Evolutionary conservation across 164 flowering plant genomes (phyloP).

Genomic region (Macadamia integrifolia): DNA sequence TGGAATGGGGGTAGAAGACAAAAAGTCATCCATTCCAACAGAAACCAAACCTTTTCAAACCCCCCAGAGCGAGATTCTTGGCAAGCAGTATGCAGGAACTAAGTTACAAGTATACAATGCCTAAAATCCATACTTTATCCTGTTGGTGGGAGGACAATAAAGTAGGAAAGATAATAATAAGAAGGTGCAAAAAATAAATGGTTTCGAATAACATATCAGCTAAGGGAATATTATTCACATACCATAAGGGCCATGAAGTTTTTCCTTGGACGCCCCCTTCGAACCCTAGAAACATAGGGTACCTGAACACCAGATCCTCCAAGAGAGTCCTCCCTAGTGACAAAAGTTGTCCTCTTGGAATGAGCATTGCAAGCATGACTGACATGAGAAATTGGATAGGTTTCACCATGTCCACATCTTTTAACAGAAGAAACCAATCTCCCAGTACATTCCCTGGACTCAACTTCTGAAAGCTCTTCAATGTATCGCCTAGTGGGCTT

Average conservation of each 20-base stretch:
- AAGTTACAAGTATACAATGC: too few species aligned
- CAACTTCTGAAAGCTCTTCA: slow-evolving; percentile 88
- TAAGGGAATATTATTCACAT: slow-evolving; percentile 16
- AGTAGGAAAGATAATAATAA: background rate
- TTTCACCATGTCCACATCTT: slow-evolving; percentile 22
- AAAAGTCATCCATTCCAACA: too few species aligned
- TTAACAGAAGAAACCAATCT: slow-evolving; percentile 32
- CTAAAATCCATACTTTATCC: too few species aligned
- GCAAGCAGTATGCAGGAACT: too few species aligned
- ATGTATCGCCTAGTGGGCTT: slow-evolving; percentile 92
- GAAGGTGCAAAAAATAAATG: background rate
- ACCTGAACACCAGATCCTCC: slow-evolving; percentile 82
- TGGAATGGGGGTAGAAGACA: too few species aligned
- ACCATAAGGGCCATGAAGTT: slow-evolving; percentile 69
- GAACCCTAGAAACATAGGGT: slow-evolving; percentile 71
- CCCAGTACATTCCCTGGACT: slow-evolving; percentile 40
- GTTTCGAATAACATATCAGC: background rate
- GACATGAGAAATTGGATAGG: slow-evolving; percentile 23
- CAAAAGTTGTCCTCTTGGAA: slow-evolving; percentile 31
- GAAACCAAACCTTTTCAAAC: too few species aligned
- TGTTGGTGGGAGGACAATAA: background rate
- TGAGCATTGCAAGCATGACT: slow-evolving; percentile 26
- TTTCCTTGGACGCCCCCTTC: slow-evolving; percentile 92
- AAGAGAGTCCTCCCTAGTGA: slow-evolving; percentile 63
- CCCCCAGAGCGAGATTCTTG: too few species aligned